Conservation (phyloP, 352 stramenopile genomes). For the Pythium aristosporum region DNA sequence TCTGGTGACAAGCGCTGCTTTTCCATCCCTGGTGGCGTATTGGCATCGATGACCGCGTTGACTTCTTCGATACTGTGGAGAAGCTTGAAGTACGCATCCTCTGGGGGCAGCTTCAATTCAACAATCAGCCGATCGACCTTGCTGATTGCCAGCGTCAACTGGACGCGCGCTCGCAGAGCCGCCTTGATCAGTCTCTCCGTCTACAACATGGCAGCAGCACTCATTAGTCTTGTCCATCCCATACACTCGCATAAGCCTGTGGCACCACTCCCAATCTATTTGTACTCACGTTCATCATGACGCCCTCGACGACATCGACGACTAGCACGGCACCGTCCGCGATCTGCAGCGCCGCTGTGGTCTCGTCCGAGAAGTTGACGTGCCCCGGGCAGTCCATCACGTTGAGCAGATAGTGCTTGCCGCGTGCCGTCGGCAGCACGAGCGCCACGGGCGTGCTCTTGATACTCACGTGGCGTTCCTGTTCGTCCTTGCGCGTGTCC, state of each 20-base stretch:
- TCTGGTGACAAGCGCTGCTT: slow-evolving; percentile 87
- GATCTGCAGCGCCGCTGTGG: slow-evolving; percentile 90
- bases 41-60: slow-evolving; percentile 90
- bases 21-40: slow-evolving; percentile 43
- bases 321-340: slow-evolving; percentile 95
- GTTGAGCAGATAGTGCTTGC: slow-evolving; percentile 97
- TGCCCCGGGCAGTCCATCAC: slow-evolving; percentile 97
- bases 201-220: slow-evolving; percentile 30
- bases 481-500: slow-evolving; percentile 96
- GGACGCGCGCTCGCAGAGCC: slow-evolving; percentile 87
- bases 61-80: slow-evolving; percentile 96
- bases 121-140: slow-evolving; percentile 99
- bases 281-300: slow-evolving; percentile 93
- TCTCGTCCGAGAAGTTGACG: slow-evolving; percentile 97
- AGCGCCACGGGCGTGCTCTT: slow-evolving; percentile 96
- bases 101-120: slow-evolving; percentile 97
- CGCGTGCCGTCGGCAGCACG: slow-evolving; percentile 90
- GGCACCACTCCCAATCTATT: neutral
- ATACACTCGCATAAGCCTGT: neutral
- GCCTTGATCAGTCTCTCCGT: slow-evolving; percentile 95
- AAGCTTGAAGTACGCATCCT: slow-evolving; percentile 99
- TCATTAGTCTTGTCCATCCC: neutral
- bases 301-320: slow-evolving; percentile 97
- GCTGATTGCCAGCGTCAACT: slow-evolving; percentile 93
- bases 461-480: slow-evolving; percentile 96